Conservation (phyloP, 139 green algal species). For the Pleodorina starrii region DNA sequence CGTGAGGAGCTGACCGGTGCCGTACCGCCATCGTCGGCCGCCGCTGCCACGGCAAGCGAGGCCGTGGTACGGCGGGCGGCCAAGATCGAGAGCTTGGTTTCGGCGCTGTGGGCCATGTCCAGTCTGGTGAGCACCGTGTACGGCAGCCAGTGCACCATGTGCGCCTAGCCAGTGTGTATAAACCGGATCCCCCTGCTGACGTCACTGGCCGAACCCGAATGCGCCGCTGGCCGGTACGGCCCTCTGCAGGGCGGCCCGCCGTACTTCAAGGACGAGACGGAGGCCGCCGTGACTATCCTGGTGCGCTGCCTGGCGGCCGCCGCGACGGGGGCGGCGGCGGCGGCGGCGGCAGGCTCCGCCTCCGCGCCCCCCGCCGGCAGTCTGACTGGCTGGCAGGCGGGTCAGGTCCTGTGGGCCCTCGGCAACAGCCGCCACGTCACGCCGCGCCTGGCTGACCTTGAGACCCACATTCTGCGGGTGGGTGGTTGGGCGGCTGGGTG, state of each 20-base stretch:
- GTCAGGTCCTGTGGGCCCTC: conserved; percentile 64
- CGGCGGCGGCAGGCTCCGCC: too few relatives aligned
- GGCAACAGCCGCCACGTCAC: conserved; percentile 58
- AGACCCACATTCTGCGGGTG: conserved; percentile 46
- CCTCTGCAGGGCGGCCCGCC: conserved; percentile 50
- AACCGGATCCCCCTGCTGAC: too few relatives aligned
- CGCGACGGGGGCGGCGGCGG: conserved; percentile 7
- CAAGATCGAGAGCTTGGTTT: conserved; percentile 21
- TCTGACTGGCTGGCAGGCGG: conserved; percentile 35
- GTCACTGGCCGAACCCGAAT: too few relatives aligned
- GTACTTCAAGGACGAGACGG: conserved; percentile 58
- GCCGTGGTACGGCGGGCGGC: not conserved
- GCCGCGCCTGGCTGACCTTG: conserved; percentile 52
- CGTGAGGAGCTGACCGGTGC: too few relatives aligned
- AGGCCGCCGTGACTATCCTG: conserved; percentile 56
- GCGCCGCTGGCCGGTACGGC: too few relatives aligned
- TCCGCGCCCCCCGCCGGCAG: too few relatives aligned
- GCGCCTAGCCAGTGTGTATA: too few relatives aligned
- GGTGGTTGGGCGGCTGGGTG: not conserved
- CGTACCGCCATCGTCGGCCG: too few relatives aligned
- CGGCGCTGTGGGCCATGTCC: conserved; percentile 38
- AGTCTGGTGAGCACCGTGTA: conserved; percentile 20
- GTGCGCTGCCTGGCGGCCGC: not conserved
- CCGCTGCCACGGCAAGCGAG: not conserved
- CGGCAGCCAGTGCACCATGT: too few relatives aligned